phyloP scores from a whole-genome alignment of 495 filamentous ascomycete species.

The Penicillium crystallinum region DNA sequence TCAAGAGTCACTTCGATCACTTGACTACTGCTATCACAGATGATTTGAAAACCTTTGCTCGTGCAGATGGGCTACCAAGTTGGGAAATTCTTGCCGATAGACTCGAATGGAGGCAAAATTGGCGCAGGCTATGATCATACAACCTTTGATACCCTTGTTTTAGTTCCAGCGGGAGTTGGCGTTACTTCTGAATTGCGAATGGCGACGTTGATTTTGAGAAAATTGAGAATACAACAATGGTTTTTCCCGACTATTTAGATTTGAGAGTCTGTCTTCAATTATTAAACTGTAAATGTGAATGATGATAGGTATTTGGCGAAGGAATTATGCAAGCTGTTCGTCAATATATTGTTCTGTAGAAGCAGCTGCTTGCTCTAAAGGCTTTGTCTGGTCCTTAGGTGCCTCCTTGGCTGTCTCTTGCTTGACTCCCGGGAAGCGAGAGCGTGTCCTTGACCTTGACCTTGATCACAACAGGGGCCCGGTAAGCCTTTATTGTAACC shows the following conservation, averaged over 20 bases:
- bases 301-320: no score
- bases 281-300: no score
- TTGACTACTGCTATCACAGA: constrained; percentile 40
- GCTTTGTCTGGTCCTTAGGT: no score
- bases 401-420: no score
- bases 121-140: neutral
- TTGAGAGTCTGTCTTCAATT: neutral
- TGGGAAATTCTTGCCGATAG: constrained; percentile 51
- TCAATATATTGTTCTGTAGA: neutral
- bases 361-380: no score
- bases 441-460: no score
- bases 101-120: constrained; percentile 27
- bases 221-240: neutral
- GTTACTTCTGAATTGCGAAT: no score
- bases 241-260: neutral
- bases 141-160: constrained; percentile 1
- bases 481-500: no score
- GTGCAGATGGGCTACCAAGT: constrained; percentile 38
- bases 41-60: constrained; percentile 42
- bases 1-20: constrained; percentile 35
- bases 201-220: no score
- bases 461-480: no score
- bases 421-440: no score
- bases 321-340: no score
- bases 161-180: neutral